A percentile compares a stretch with the other conserved stretches of the same genome.
These are phyloP conservation scores for Raphanus raphanistrum DNA, from an alignment of 345 rosid species.

Conservation along the genomic window DNA sequence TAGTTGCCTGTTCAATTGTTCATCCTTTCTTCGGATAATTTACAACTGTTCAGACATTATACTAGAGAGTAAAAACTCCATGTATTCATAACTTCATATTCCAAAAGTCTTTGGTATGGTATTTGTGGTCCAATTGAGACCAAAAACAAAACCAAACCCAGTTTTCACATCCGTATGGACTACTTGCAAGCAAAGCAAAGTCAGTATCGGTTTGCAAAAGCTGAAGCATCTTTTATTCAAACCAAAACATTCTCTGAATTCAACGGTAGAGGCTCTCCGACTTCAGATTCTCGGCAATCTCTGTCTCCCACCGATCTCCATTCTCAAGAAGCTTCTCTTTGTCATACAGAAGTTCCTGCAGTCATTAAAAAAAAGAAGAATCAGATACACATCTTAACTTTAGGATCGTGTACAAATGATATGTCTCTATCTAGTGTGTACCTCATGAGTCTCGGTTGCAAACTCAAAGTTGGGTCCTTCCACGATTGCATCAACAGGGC, in stretches of 20 bases:
- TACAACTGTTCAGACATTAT: background rate
- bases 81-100: background rate
- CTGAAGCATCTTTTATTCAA: slow-evolving; percentile 30
- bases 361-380: background rate
- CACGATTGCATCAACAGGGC: slow-evolving; percentile 98
- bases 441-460: slow-evolving; percentile 97
- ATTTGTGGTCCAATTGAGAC: background rate
- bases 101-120: background rate
- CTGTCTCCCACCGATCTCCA: slow-evolving; percentile 96
- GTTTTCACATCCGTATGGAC: slow-evolving; percentile 1
- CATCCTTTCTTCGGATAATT: background rate
- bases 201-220: background rate
- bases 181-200: slow-evolving; percentile 1
- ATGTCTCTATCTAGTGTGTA: background rate
- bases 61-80: background rate
- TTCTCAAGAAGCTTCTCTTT: slow-evolving; percentile 97
- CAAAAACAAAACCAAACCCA: slow-evolving; percentile 2
- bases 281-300: slow-evolving; percentile 96
- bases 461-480: slow-evolving; percentile 98
- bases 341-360: slow-evolving; percentile 90
- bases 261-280: slow-evolving; percentile 93
- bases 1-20: slow-evolving; percentile 41
- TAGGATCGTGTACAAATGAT: background rate
- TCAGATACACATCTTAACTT: background rate
- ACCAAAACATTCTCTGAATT: background rate